These are phyloP conservation scores for Kazachstania africana DNA, from an alignment of 805 yeast species.

Conservation along the genomic window DNA sequence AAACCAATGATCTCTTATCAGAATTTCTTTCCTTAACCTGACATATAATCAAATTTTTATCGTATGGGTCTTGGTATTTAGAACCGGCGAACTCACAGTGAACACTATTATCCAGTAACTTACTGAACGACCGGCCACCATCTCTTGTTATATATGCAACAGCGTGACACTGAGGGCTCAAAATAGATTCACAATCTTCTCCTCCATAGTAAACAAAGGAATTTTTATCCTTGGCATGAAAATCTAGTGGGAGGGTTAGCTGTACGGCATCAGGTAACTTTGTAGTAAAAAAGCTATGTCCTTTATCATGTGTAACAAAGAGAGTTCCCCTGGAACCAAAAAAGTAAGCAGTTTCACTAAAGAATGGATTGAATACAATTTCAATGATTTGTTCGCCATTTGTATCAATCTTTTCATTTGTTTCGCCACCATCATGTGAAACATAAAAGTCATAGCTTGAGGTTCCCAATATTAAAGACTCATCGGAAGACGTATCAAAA, in stretches of 20 bases:
- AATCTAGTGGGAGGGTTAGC: constrained; percentile 36
- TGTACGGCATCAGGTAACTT: constrained; percentile 41
- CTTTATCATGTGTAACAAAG: constrained; percentile 59
- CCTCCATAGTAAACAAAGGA: constrained; percentile 64
- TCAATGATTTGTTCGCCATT: constrained; percentile 34
- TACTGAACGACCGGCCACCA: constrained; percentile 52
- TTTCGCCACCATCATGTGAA: constrained; percentile 59
- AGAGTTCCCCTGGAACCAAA: constrained; percentile 39
- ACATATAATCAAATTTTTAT: constrained; percentile 54
- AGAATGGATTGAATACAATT: constrained; percentile 48
- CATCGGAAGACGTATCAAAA: constrained; percentile 36
- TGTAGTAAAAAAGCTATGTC: constrained; percentile 36
- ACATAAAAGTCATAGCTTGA: constrained; percentile 40
- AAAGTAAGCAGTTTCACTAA: constrained; percentile 22
- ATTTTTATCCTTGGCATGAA: constrained; percentile 44
- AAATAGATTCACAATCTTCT: constrained; percentile 39
- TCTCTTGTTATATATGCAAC: constrained; percentile 54
- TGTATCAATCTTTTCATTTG: constrained; percentile 32
- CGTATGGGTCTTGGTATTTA: constrained; percentile 33
- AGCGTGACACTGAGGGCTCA: constrained; percentile 39
- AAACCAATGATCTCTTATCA: constrained; percentile 26
- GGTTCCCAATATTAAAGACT: constrained; percentile 54
- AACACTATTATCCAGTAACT: constrained; percentile 40
- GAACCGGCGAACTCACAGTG: constrained; percentile 60
- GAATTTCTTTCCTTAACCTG: constrained; percentile 32